Percentiles rank a stretch among this genome's conserved stretches.
Evolutionary conservation across 257 asterid genomes (phyloP).

Genomic region (Solanum okadae): DNA sequence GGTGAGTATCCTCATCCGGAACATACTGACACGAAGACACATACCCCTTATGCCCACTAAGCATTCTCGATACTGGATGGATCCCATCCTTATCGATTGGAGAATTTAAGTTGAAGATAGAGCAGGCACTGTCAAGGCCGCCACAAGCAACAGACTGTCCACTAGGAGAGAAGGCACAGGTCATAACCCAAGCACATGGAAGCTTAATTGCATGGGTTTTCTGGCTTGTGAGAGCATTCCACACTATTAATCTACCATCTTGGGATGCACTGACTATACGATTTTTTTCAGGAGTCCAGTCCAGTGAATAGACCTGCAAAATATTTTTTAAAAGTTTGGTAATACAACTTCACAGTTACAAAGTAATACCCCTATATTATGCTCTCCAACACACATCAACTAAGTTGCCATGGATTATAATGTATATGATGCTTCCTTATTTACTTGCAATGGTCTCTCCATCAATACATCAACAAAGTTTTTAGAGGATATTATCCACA

Average conservation of each 20-base stretch:
- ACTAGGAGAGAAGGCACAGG: conserved; percentile 92
- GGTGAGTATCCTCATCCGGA: conserved; percentile 84
- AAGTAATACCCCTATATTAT: not conserved
- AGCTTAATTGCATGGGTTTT: conserved; percentile 88
- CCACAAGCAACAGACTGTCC: conserved; percentile 97
- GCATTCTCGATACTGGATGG: conserved; percentile 75
- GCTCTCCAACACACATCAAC: not conserved
- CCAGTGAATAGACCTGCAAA: conserved; percentile 83
- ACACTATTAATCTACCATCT: conserved; percentile 92
- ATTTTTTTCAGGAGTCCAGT: conserved; percentile 95
- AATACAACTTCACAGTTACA: not conserved
- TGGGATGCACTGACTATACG: conserved; percentile 98
- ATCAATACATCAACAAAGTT: not conserved
- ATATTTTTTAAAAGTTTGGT: conserved; percentile 2
- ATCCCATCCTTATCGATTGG: conserved; percentile 75
- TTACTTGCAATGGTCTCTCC: not conserved
- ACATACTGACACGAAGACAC: conserved; percentile 94
- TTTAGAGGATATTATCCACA: not conserved
- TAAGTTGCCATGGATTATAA: not conserved
- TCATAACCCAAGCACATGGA: conserved; percentile 99
- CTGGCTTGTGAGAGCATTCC: conserved; percentile 99
- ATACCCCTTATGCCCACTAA: conserved; percentile 91
- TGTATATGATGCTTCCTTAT: not conserved
- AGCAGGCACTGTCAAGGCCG: conserved; percentile 93
- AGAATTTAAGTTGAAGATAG: conserved; percentile 85